Base-by-base conservation (phyloP, 2,329 filamentous ascomycete species). In the Ophiostoma pallidulum region DNA sequence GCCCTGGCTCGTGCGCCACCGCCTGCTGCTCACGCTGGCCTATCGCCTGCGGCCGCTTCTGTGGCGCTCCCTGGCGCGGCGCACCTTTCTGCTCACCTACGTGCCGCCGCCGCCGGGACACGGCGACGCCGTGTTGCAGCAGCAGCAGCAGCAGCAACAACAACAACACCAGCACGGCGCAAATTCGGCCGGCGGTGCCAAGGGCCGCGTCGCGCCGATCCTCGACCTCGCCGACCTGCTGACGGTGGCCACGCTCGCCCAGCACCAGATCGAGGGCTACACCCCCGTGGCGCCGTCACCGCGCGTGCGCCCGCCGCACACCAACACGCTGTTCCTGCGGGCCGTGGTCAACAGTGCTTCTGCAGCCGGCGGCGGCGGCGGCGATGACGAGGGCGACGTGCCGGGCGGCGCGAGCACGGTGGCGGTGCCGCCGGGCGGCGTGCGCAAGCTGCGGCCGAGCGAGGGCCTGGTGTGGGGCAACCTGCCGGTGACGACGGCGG, bases 31-130 rank as follows among this genome's bases (percentile, higher is more conserved):
- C 6, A 80, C 84, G 13, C 70, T 96, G 10, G 75, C 80, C 3
- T 86, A 86, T 58, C 78, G 87, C 45, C 82, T 90, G 49, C 84
- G 92, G 48, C 79, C 87, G 1, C 71, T 94, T 3, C 77, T 94
- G 12, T 95, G 88, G 88, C 80, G 91, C 13, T 85, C 84, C 1
- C 74, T 97, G 7, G 78, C 84, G 16, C 78, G 89, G 26, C 83
- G 81, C 54, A 79, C 82, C 0, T 96, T 94, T 62, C 66, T 91
- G 9, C 71, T 92, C 12, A 85, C 79, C 14, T 92, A 90, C 53
- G 75, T 80, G n/a, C 78, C 80, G 35, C 83, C 83, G 2, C n/a
- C 41, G 36, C n/a, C n/a, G n/a, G n/a, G n/a, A n/a, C 26, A 35
- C 36, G 19, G 5, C 42, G 43, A 45, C 20, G 44, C 39, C 19